phyloP scores from a whole-genome alignment of 1,284 basidiomycete genomes.

The Fomitopsis betulina region DNA sequence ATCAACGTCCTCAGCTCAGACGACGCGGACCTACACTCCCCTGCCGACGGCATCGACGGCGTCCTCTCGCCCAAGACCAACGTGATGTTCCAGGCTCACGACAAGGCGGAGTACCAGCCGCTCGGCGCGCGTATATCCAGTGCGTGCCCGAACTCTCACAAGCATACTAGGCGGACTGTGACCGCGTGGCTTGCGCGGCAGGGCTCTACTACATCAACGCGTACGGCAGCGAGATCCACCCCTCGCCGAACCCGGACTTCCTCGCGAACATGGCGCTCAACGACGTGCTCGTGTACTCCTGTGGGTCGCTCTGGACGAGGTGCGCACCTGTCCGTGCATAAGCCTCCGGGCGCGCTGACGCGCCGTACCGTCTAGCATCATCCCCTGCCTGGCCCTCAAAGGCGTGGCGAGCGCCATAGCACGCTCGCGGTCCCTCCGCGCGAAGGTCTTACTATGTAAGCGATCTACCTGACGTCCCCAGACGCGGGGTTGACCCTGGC shows the following conservation, averaged over 20 bases:
- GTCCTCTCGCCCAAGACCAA: constrained; percentile 46
- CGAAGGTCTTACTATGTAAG: constrained; percentile 83
- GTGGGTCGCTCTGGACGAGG: constrained; percentile 93
- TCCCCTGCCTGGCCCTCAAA: constrained; percentile 86
- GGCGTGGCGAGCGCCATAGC: constrained; percentile 83
- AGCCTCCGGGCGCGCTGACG: not conserved
- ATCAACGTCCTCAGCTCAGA: constrained; percentile 20
- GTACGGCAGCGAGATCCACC: constrained; percentile 88
- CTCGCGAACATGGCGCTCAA: constrained; percentile 60
- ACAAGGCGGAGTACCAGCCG: constrained; percentile 51
- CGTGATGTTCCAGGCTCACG: constrained; percentile 59
- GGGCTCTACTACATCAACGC: constrained; percentile 92
- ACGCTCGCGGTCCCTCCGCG: constrained; percentile 62
- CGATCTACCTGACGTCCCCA: constrained; percentile 1
- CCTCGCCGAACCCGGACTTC: constrained; percentile 82
- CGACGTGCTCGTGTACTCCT: constrained; percentile 83
- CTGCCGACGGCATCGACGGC: constrained; percentile 50
- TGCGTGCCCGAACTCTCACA: constrained; percentile 31
- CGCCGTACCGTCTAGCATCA: constrained; percentile 45
- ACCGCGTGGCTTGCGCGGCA: constrained; percentile 22
- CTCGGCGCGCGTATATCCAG: constrained; percentile 64
- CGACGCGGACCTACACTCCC: constrained; percentile 19
- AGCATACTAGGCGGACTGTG: not conserved
- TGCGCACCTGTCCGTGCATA: constrained; percentile 19
- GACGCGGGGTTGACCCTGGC: too few species aligned